A percentile compares a stretch with the other conserved stretches of the same genome.
These are phyloP conservation scores for Phenoliferia sp. DNA, from an alignment of 1,284 basidiomycete genomes.

Conservation along the genomic window DNA sequence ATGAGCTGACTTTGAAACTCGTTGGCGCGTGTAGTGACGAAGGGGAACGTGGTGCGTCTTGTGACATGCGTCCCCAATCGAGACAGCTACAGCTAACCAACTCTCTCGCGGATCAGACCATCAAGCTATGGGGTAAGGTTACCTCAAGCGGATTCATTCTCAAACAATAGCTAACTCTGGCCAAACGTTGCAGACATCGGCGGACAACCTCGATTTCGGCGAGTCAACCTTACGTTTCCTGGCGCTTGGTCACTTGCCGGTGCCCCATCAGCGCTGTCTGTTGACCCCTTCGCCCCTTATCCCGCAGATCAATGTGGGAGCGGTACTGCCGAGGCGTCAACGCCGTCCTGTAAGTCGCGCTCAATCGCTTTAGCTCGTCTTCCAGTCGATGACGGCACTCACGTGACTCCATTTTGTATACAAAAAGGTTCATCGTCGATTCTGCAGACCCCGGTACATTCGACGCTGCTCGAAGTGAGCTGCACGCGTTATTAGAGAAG, in stretches of 20 bases:
- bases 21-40: slow-evolving; percentile 4
- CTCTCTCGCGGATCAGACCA: slow-evolving; percentile 17
- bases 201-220: slow-evolving; percentile 88
- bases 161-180: not conserved
- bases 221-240: not conserved
- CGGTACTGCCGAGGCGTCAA: slow-evolving; percentile 91
- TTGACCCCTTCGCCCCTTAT: too few species aligned
- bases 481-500: slow-evolving; percentile 72
- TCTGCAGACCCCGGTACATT: slow-evolving; percentile 76
- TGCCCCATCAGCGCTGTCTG: not conserved
- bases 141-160: not conserved
- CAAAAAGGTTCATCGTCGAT: slow-evolving; percentile 93
- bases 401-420: slow-evolving; percentile 22
- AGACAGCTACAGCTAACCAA: not conserved
- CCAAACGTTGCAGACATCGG: slow-evolving; percentile 12
- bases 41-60: slow-evolving; percentile 35
- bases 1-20: not conserved
- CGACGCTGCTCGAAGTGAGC: slow-evolving; percentile 79
- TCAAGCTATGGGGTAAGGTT: slow-evolving; percentile 36
- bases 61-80: not conserved
- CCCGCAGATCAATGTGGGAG: slow-evolving; percentile 61
- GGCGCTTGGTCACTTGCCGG: too few species aligned
- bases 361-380: not conserved
- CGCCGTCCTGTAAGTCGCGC: slow-evolving; percentile 53
- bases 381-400: not conserved